Base-by-base conservation (phyloP, 1,139 yeast genomes). In the Lodderomyces elongisporus region DNA sequence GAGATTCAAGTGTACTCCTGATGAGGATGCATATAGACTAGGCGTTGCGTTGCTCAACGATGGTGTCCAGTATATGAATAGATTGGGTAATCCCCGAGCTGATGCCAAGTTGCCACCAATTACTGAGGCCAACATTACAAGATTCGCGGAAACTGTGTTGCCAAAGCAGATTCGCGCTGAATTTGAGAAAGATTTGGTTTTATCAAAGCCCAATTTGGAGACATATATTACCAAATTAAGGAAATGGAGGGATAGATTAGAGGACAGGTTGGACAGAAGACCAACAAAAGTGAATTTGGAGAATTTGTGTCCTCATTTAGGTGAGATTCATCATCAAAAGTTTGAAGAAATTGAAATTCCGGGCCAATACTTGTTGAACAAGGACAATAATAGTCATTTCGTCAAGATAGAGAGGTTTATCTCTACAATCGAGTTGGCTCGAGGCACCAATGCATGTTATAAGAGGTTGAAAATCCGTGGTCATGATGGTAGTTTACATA, bases 311-410 rank as follows among this genome's bases (percentile, higher is more conserved):
- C 96, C 97, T 17, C 97, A 89, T 47, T 69, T 93, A 54, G 84
- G 95, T 56, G 96, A 89, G 54, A 91, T 93, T 75, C 98, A 93
- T 55, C 95, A 91, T 55, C 98, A 91, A 56, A 89, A 88, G 61
- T 93, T 91, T 54, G 99, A 93, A 57, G 97, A 93, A 35, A 87
- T 93, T 41, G 98, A 93, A 56, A 81, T 93, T 38, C 98, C 98
- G 0, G 98, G 99, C 1, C 99, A 93, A 54, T 91, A 91, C 52
- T 66, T 89, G 49, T 60, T 80, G 57, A 81, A 83, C 54, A 83
- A 81, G 52, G 97, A 89, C 49, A 83, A 70, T 54, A 91, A 88
- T 54, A 66, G 77, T 28, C 96, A 89, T 56, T 93, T 93, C 54
- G 75, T 87, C 35, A 91, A 89, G 68, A 87, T 93, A 51, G 96